A percentile compares a stretch with the other conserved stretches of the same genome.
phyloP scores from a whole-genome alignment of 176 grass and related monocot genomes.

The Oryza officinalis region DNA sequence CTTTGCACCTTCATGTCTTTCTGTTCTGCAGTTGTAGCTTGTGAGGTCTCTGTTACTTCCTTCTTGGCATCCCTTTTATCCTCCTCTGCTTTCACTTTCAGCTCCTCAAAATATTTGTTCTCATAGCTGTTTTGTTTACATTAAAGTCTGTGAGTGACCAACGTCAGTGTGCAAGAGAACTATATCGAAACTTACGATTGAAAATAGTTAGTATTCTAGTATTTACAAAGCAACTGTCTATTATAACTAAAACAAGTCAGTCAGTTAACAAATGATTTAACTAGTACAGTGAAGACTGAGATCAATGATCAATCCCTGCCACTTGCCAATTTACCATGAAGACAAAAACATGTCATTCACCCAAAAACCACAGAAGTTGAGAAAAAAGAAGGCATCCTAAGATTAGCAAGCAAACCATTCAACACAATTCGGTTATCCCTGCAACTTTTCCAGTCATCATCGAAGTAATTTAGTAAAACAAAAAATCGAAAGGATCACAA shows the following conservation, averaged over 20 bases:
- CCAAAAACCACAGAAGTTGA: not conserved
- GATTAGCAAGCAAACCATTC: not conserved
- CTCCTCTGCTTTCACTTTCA: constrained; percentile 70
- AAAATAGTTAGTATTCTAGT: not conserved
- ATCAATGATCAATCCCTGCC: not conserved
- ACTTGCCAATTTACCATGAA: not conserved
- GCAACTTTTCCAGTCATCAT: not conserved
- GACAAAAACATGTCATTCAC: not conserved
- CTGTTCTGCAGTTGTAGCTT: constrained; percentile 41
- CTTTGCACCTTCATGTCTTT: constrained; percentile 64
- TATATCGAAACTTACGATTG: not conserved
- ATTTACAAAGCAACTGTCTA: constrained; percentile 8
- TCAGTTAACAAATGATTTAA: constrained; percentile 3
- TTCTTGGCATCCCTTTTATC: constrained; percentile 52
- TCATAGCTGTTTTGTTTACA: constrained; percentile 64
- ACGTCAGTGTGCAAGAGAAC: not conserved
- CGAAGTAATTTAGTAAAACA: not conserved
- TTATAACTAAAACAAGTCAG: constrained; percentile 3
- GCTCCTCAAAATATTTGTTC: constrained; percentile 78
- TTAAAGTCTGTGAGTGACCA: constrained; percentile 18
- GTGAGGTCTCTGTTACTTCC: constrained; percentile 45
- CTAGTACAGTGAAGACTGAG: not conserved
- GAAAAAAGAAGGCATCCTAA: not conserved
- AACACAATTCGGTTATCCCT: constrained; percentile 3
- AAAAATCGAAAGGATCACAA: not conserved